These are phyloP conservation scores for Penicillium lividum DNA, from an alignment of 495 filamentous ascomycete genomes.

Conservation along the genomic window DNA sequence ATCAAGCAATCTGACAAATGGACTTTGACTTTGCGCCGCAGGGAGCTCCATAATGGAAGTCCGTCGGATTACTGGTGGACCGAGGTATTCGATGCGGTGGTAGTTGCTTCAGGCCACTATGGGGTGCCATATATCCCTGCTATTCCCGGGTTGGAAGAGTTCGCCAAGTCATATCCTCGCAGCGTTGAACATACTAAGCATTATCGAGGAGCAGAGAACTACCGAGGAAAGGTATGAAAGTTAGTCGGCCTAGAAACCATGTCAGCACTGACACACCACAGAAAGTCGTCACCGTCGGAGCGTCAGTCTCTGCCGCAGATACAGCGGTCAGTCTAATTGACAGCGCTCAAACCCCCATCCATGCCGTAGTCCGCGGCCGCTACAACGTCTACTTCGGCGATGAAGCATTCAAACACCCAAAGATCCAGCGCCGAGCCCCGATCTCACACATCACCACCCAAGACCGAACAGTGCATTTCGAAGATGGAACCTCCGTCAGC, in stretches of 20 bases:
- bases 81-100: conserved; percentile 65
- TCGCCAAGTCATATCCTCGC: conserved; percentile 32
- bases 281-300: conserved; percentile 46
- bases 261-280: conserved; percentile 10
- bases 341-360: conserved; percentile 35
- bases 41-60: conserved; percentile 16
- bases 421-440: conserved; percentile 44
- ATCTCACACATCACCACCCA: conserved; percentile 47
- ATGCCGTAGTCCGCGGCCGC: conserved; percentile 40
- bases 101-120: conserved; percentile 82
- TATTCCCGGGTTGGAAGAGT: conserved; percentile 47
- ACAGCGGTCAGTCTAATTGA: conserved; percentile 39
- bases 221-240: conserved; percentile 36
- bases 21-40: conserved; percentile 38
- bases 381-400: conserved; percentile 55
- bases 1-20: conserved; percentile 37
- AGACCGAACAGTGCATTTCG: conserved; percentile 44
- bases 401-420: conserved; percentile 51
- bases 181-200: conserved; percentile 44
- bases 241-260: too few species aligned
- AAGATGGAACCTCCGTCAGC: conserved; percentile 48
- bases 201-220: conserved; percentile 40
- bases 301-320: conserved; percentile 47
- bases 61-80: conserved; percentile 46
- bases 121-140: conserved; percentile 68